Conservation (phyloP, 345 rosid species). For the Xanthoceras sorbifolium region DNA sequence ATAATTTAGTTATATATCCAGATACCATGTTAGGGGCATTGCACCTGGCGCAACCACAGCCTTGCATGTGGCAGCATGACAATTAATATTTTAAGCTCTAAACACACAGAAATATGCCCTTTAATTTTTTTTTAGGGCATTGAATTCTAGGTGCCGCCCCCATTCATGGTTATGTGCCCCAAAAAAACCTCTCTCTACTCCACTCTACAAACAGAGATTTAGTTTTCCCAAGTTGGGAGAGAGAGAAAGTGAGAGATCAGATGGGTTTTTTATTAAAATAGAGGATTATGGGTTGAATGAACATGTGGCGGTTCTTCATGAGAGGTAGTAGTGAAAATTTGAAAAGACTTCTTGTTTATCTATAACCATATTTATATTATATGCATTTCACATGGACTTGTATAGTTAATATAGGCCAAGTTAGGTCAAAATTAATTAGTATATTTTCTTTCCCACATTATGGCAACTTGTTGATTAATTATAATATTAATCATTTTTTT, state of each 20-base stretch:
- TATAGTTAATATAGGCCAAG: neutral
- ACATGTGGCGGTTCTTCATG: conserved; percentile 28
- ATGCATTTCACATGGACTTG: neutral
- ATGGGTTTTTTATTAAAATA: conserved; percentile 11
- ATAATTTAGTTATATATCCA: neutral
- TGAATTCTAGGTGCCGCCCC: conserved; percentile 46
- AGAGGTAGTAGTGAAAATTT: neutral
- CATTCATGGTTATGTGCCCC: neutral
- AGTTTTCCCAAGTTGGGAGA: conserved; percentile 25
- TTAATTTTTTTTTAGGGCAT: neutral
- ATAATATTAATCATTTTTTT: conserved; percentile 2
- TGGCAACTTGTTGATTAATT: conserved; percentile 20
- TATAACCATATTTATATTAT: neutral
- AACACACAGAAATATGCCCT: neutral
- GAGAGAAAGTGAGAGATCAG: neutral
- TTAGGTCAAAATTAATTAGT: neutral
- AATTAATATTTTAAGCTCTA: neutral
- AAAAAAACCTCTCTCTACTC: conserved; percentile 11
- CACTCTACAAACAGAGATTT: conserved; percentile 17
- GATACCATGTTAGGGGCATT: conserved; percentile 37
- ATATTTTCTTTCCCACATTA: conserved; percentile 26
- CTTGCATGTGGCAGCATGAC: conserved; percentile 37
- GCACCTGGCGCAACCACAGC: conserved; percentile 48
- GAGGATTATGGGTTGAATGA: conserved; percentile 26
- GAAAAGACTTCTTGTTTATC: neutral